Base-by-base conservation (phyloP, 805 yeast species). In the Saccharomycopsis sp. region DNA sequence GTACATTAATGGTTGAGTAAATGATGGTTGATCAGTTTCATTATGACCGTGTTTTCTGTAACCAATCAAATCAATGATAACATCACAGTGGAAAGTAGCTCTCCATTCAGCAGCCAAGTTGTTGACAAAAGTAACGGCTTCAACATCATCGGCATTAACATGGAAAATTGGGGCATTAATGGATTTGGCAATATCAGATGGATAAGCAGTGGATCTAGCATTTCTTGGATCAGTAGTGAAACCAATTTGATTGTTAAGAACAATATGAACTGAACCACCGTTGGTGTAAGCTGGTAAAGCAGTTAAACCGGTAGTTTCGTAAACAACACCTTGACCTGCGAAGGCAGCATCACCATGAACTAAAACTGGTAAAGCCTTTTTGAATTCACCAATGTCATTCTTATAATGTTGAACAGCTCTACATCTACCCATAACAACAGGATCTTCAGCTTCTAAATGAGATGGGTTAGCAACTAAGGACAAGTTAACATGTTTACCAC, bases 311-410 rank as follows among this genome's bases (percentile, higher is more conserved):
- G 90, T 81, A 44, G 98, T 90, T 72, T 93, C 99, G 69, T 93
- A 93, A 48, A 93, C 97, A 46, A 93, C 94, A 80, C 99, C 99
- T 71, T 93, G 98, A 53, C 85, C 98, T 37, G 97, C 89, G 63
- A 93, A 89, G 31, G 98, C 98, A 47, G 99, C 96, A 67, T 93
- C 99, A 75, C 99, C 99, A 65, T 93, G 99, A 66, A 93, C 74
- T 65, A 93, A 73, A 50, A 93, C 85, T 53, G 93, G 83, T 75
- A 93, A 72, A 38, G 97, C 96, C 70, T 88, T 90, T 57, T 79
- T 72, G 71, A 72, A 85, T 37, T 74, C 76, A 52, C 88, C 88
- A 53, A 84, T 78, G 62, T 93, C 97, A 58, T 78, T 72, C 71
- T 90, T 90, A 70, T 78, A 84, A 61, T 87, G 95, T 68, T 85